These are phyloP conservation scores for Fusarium sp. DNA, from an alignment of 2,329 filamentous ascomycete species.

Conservation along the genomic window DNA sequence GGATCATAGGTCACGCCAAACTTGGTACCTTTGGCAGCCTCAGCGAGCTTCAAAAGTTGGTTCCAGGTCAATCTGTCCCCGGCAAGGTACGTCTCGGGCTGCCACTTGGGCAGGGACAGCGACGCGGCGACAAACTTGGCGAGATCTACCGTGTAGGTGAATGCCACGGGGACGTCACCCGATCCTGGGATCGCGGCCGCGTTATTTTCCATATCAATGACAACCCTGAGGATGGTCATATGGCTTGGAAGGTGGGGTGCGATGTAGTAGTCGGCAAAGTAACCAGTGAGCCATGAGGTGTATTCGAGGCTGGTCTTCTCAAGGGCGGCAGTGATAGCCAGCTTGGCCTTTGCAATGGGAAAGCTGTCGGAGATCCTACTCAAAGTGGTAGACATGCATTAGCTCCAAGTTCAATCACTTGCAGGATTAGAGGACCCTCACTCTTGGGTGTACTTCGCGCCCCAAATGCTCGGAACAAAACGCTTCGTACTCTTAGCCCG, in stretches of 20 bases:
- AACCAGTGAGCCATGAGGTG: not conserved
- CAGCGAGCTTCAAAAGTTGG: not conserved
- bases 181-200: slow-evolving; percentile 24
- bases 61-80: not conserved
- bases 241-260: not conserved
- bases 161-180: not conserved
- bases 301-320: not conserved
- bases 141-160: not conserved
- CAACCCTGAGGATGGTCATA: slow-evolving; percentile 3
- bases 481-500: not conserved
- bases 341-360: not conserved
- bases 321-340: not conserved
- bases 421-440: not conserved
- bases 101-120: not conserved
- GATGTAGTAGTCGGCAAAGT: slow-evolving; percentile 10
- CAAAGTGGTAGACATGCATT: not conserved
- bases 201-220: slow-evolving; percentile 50
- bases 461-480: not conserved
- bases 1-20: slow-evolving; percentile 7
- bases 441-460: not conserved
- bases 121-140: not conserved
- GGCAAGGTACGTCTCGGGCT: not conserved
- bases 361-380: not conserved
- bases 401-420: not conserved
- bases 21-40: not conserved